Evolutionary conservation across 352 stramenopile species (phyloP), one percentile per base, ranked within the genome.

Genomic region (Globisporangium carolinianum): DNA sequence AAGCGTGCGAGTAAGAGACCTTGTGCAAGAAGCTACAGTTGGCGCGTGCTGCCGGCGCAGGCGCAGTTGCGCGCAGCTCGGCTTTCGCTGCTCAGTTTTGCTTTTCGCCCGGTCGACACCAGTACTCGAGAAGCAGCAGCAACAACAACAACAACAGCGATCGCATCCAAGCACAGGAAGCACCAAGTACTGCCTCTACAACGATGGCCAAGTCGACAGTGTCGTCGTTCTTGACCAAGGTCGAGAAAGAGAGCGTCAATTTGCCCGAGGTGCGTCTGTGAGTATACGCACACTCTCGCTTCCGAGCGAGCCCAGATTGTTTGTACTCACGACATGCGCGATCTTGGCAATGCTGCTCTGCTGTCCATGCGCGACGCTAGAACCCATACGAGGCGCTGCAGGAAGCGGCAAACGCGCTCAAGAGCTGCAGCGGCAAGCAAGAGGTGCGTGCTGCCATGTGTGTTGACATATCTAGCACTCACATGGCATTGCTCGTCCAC

Each of bases 331-430:
- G 45, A 56, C 36, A 45, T 12, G 15, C 12, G 7, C 7, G 7
- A 12, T 5, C 39, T 12, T 43, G 39, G 5, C 39, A 12, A 8
- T 43, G 39, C 11, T 43, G 3, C 7, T 43, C 7, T 43, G 24
- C 3, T 32, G 24, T 32, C 24, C 14, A 45, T 41, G 12, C 36
- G 39, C 36, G 43, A 10, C 18, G 7, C 65, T 48, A 80, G 72
- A 73, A 80, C 32, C 47, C 56, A 8, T 76, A 73, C 38, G 69
- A 80, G 5, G 66, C 67, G 5, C 52, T 76, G n/a, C 55, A 67
- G 37, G 72, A 77, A 54, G 66, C 58, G 12, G 65, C 45, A 6
- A 54, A 47, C 8, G 72, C 69, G 4, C 57, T 80, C 6, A 77
- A 77, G 53, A 39, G 63, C 12, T 51, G 49, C 4, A 42, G 66